Percentiles rank a stretch among this genome's conserved stretches.
These are phyloP conservation scores for Aechmea fasciata DNA, from an alignment of 176 grass and related monocot genomes.

Conservation along the genomic window DNA sequence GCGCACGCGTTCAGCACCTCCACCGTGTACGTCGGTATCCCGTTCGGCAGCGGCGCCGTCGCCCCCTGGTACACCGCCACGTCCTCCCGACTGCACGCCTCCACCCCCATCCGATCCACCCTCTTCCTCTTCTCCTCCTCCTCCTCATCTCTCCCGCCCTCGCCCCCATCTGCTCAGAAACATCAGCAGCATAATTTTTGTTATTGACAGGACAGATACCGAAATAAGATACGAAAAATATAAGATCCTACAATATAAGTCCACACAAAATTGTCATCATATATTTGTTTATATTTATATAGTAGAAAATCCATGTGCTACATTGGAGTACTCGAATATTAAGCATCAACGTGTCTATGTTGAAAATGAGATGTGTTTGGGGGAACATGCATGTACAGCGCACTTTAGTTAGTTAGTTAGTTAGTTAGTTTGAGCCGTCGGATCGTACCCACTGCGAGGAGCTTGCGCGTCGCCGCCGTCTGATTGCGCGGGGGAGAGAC, in stretches of 20 bases:
- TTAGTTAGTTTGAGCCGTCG: too few species aligned
- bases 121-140: background rate
- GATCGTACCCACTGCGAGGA: background rate
- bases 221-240: too few species aligned
- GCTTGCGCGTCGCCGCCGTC: conserved; percentile 3
- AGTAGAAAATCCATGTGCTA: too few species aligned
- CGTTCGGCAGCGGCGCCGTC: conserved; percentile 30
- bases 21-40: conserved; percentile 43
- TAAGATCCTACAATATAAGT: too few species aligned
- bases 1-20: conserved; percentile 29
- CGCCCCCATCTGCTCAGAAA: background rate
- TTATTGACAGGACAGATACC: background rate
- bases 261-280: too few species aligned
- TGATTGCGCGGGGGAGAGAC: background rate
- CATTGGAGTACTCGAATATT: too few species aligned
- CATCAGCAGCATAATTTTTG: background rate
- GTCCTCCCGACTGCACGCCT: conserved; percentile 31
- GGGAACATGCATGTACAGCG: too few species aligned
- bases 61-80: conserved; percentile 35
- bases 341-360: too few species aligned
- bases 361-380: too few species aligned
- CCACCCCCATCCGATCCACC: conserved; percentile 16
- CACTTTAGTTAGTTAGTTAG: too few species aligned
- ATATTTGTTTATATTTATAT: too few species aligned
- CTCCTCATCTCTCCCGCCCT: background rate